Conservation (phyloP, 208 protist genomes). For the Naegleria gruberi region DNA sequence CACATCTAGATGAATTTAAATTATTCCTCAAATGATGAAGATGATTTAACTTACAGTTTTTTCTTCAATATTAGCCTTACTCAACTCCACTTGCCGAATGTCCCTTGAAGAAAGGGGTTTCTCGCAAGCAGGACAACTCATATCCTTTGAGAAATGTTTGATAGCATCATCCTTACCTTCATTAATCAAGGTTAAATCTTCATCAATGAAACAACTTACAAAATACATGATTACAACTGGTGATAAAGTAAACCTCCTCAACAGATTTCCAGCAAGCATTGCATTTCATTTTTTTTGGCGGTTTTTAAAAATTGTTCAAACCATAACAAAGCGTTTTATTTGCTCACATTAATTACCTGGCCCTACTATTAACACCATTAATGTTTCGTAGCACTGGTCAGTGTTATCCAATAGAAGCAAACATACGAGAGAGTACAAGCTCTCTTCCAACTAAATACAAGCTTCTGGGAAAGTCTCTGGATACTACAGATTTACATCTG, state of each 20-base stretch:
- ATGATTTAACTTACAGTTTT: slow-evolving; percentile 10
- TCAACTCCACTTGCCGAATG: neutral
- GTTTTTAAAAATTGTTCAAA: neutral
- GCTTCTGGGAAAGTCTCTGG: neutral
- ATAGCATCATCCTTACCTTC: neutral
- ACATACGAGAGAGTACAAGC: neutral
- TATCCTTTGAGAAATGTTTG: neutral
- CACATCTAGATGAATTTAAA: neutral
- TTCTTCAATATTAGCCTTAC: neutral
- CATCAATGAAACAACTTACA: neutral
- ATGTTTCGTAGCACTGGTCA: neutral
- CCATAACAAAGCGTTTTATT: no score
- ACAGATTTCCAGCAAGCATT: neutral
- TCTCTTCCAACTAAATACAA: neutral
- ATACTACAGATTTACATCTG: neutral
- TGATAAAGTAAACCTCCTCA: neutral
- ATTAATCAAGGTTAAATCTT: neutral
- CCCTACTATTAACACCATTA: neutral
- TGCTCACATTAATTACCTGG: no score
- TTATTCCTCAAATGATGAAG: no score
- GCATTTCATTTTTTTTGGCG: slow-evolving; percentile 1
- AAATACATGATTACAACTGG: slow-evolving; percentile 11
- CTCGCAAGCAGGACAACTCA: slow-evolving; percentile 14
- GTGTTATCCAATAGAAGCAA: neutral
- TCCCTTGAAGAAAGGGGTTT: neutral